Base-by-base conservation (phyloP, 257 asterid species). In the Penstemon eatonii region DNA sequence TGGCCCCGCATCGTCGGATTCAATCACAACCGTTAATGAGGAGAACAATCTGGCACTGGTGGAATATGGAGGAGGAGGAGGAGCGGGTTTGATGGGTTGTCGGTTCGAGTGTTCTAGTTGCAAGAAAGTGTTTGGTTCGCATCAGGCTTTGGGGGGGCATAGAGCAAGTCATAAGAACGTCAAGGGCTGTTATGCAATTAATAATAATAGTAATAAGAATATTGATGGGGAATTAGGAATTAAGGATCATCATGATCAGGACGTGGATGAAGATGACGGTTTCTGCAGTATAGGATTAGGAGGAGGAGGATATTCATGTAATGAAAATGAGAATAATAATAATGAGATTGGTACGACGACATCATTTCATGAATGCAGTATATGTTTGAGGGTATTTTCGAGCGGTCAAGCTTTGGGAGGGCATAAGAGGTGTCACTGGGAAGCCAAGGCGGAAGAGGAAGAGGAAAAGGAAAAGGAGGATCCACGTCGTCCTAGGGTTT, bases 131-230 rank as follows among this genome's bases (percentile, higher is more conserved):
- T 89, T 91, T 42, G 85, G 84, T 2, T 89, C 96, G 33, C 96
- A 80, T 45, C 96, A 91, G 86, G 95, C 96, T 0, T 61, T 89
- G 12, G 95, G 91, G 44, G 96, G 98, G 5, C 96, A 89, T 41
- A 73, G 97, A 50, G 95, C 95, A 5, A 91, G 85, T 73, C 97
- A 89, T 80, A 89, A 87, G 80, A 91, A 91, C n/a, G 94, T 87
- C 6, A 91, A 84, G 76, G 96, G 96, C 1, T 91, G 98, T 50
- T 91, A 72, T 59, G 96, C 96, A 47, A 85, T 77, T 57, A 83
- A 78, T 12, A 90, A 59, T 84, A 76, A 56, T 68, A 15, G 0
- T 15, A 15, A 15, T 15, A 15, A 15, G 18, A 15, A 15, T 15
- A 15, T 15, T 15, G 66, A 45, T 0, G 84, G 10, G 0, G 89